Conservation (phyloP, 2,329 filamentous ascomycete genomes). For the Colletotrichum sp. region DNA sequence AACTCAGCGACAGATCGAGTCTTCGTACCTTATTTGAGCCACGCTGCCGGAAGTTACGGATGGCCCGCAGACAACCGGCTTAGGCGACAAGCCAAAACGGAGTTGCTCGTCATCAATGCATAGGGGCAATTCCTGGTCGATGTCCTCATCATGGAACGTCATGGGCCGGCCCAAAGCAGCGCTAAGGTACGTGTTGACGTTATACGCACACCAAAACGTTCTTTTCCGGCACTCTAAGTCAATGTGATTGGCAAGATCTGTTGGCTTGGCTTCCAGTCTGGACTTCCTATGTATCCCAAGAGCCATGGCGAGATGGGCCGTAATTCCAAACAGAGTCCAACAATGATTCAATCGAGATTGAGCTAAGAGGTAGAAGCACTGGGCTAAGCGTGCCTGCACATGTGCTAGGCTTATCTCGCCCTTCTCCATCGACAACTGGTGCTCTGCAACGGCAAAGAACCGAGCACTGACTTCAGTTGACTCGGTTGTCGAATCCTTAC, state of each 20-base stretch:
- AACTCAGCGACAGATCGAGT: not conserved
- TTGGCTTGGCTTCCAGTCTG: not conserved
- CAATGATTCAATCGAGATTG: conserved; percentile 51
- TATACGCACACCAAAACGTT: conserved; percentile 70
- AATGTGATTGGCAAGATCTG: conserved; percentile 25
- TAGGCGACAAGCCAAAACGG: conserved; percentile 19
- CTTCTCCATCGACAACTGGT: conserved; percentile 40
- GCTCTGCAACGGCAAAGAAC: conserved; percentile 38
- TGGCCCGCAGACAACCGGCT: not conserved
- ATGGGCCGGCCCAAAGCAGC: conserved; percentile 65
- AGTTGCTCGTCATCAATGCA: conserved; percentile 53
- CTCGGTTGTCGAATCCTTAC: conserved; percentile 21
- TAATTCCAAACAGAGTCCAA: conserved; percentile 50
- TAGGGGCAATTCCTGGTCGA: conserved; percentile 64
- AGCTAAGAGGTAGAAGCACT: conserved; percentile 48
- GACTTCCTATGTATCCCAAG: conserved; percentile 26
- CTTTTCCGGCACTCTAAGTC: conserved; percentile 43
- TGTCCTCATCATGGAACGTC: conserved; percentile 68
- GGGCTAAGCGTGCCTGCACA: conserved; percentile 43
- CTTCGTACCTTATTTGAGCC: conserved; percentile 36
- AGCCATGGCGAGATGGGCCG: conserved; percentile 39
- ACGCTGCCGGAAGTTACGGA: conserved; percentile 37
- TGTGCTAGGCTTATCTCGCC: conserved; percentile 41
- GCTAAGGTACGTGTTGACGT: conserved; percentile 67
- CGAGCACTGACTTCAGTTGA: conserved; percentile 26